These are phyloP conservation scores for Candolleomyces aberdarensis DNA, from an alignment of 768 basidiomycete species.

Conservation along the genomic window DNA sequence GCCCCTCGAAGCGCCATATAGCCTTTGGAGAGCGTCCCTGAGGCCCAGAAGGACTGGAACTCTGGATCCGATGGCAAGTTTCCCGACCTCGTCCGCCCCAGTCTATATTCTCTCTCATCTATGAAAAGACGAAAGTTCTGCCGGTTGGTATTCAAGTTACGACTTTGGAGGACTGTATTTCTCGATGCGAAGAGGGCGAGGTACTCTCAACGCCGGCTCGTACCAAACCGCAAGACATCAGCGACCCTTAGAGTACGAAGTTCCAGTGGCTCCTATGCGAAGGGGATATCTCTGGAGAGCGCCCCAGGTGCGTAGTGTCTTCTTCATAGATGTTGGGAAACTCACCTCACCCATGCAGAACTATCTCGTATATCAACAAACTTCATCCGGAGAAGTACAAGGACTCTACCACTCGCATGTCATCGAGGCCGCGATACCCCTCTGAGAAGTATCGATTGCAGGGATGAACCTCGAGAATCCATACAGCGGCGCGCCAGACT, in stretches of 20 bases:
- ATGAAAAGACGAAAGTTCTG: constrained; percentile 24
- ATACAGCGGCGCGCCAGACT: not conserved
- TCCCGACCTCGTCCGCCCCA: constrained; percentile 43
- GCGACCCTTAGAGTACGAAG: constrained; percentile 10
- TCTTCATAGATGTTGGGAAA: not conserved
- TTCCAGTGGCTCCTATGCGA: constrained; percentile 22
- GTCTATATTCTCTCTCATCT: constrained; percentile 36
- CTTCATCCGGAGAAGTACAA: constrained; percentile 26
- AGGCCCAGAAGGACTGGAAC: constrained; percentile 40
- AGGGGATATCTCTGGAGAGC: constrained; percentile 13
- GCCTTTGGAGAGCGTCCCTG: constrained; percentile 32
- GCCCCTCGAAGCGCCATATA: constrained; percentile 18
- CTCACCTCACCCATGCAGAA: constrained; percentile 6
- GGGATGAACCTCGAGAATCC: too few relatives aligned
- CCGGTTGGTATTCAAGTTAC: not conserved
- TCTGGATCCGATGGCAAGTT: constrained; percentile 38
- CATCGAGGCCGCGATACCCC: constrained; percentile 24
- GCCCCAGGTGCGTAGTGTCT: constrained; percentile 7
- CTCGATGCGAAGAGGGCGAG: constrained; percentile 9
- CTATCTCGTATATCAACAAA: constrained; percentile 38
- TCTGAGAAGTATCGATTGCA: constrained; percentile 23
- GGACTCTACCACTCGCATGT: constrained; percentile 21
- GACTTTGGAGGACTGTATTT: constrained; percentile 12
- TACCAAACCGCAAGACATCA: not conserved
- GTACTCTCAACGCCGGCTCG: not conserved